These are phyloP conservation scores for rapeseed (Brassica napus) DNA, from an alignment of 345 rosid species.

Conservation along the genomic window Da-Ae NC_063436.1:28621001-28621500, in stretches of 20 bases:
- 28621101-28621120: not conserved
- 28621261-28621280: conserved; percentile 23
- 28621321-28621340: not conserved
- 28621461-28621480: conserved; percentile 19
- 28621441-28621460: conserved; percentile 22
- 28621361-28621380: not conserved
- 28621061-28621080: not conserved
- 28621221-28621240: not conserved
- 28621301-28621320: conserved; percentile 10
- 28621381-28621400: not conserved
- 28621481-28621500: conserved; percentile 31
- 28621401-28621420: not conserved
- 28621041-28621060: not conserved
- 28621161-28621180: not conserved
- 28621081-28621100: not conserved
- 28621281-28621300: conserved; percentile 13
- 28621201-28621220: not conserved
- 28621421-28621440: conserved; percentile 10
- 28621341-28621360: not conserved
- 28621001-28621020: not conserved
- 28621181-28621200: not conserved
- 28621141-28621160: not conserved
- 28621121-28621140: not conserved
- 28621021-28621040: not conserved
- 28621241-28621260: conserved; percentile 20